A percentile compares a stretch with the other conserved stretches of the same genome.
These are phyloP conservation scores for Russula earlei DNA, from an alignment of 768 basidiomycete species.

Conservation along the genomic window DNA sequence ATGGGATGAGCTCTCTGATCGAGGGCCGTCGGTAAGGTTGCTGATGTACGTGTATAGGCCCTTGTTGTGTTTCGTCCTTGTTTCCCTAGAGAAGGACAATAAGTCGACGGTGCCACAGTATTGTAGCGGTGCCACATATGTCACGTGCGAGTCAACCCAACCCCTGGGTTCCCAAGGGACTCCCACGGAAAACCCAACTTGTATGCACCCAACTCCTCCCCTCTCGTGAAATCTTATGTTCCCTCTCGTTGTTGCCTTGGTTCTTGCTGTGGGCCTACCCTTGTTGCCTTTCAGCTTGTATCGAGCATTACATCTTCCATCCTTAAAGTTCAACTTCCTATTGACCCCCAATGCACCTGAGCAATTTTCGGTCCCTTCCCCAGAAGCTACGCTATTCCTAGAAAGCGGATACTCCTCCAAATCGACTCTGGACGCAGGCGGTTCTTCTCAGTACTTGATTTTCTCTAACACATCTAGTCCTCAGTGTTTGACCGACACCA, in stretches of 20 bases:
- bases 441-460: background rate
- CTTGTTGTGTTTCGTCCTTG: constrained; percentile 1
- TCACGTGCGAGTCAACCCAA: no score
- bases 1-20: background rate
- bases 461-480: background rate
- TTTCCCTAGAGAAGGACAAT: background rate
- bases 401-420: background rate
- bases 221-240: background rate
- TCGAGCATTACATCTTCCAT: constrained; percentile 6
- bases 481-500: background rate
- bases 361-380: background rate
- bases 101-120: no score
- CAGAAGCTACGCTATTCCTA: background rate
- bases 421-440: background rate
- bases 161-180: no score
- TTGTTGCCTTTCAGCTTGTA: constrained; percentile 11
- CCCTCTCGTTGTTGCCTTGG: constrained; percentile 10
- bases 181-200: background rate
- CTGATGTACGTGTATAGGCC: constrained; percentile 1
- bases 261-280: constrained; percentile 12
- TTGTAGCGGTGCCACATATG: no score
- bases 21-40: no score
- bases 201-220: background rate
- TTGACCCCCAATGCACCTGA: background rate
- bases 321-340: constrained; percentile 4